Percentiles rank a stretch among this genome's conserved stretches.
These are phyloP conservation scores for Fusarium solani-melongenae DNA, from an alignment of 2,329 filamentous ascomycete species.

Conservation along the genomic window DNA sequence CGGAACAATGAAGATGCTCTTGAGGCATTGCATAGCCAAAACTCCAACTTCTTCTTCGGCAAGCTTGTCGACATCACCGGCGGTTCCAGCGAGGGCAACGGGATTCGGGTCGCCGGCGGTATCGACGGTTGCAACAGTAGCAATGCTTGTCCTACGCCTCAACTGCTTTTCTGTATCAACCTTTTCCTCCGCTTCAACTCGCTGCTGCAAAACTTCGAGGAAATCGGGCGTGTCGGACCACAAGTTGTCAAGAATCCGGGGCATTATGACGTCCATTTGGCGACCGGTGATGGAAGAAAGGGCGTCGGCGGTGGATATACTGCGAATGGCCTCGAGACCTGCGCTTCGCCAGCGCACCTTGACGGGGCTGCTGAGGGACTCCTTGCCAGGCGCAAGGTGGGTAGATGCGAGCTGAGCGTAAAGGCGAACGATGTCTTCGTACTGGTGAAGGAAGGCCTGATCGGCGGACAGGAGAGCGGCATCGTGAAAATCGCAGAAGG, in stretches of 20 bases:
- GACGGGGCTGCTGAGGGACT: conserved; percentile 74
- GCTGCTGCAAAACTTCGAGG: conserved; percentile 74
- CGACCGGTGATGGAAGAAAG: conserved; percentile 79
- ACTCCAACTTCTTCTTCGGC: conserved; percentile 90
- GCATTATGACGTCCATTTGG: conserved; percentile 82
- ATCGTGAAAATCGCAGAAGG: conserved; percentile 90
- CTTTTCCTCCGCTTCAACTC: conserved; percentile 75
- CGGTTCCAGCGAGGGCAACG: conserved; percentile 81
- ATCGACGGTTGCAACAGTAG: conserved; percentile 76
- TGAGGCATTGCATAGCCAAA: conserved; percentile 85
- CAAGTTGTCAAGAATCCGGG: conserved; percentile 87
- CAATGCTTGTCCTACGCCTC: conserved; percentile 79
- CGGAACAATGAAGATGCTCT: conserved; percentile 85
- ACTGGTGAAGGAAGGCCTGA: conserved; percentile 83
- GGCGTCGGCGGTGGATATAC: conserved; percentile 82
- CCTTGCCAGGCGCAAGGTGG: conserved; percentile 62
- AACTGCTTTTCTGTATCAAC: conserved; percentile 71
- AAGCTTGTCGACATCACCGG: conserved; percentile 87
- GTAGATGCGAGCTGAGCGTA: conserved; percentile 86
- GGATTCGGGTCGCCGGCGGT: conserved; percentile 73
- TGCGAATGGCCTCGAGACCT: conserved; percentile 82
- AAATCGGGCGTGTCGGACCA: conserved; percentile 79
- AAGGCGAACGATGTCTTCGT: conserved; percentile 81
- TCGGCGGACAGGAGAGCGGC: conserved; percentile 86
- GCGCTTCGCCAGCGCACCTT: conserved; percentile 81